These are phyloP conservation scores for Mycena vulgaris DNA, from an alignment of 768 basidiomycete genomes.

Conservation along the genomic window DNA sequence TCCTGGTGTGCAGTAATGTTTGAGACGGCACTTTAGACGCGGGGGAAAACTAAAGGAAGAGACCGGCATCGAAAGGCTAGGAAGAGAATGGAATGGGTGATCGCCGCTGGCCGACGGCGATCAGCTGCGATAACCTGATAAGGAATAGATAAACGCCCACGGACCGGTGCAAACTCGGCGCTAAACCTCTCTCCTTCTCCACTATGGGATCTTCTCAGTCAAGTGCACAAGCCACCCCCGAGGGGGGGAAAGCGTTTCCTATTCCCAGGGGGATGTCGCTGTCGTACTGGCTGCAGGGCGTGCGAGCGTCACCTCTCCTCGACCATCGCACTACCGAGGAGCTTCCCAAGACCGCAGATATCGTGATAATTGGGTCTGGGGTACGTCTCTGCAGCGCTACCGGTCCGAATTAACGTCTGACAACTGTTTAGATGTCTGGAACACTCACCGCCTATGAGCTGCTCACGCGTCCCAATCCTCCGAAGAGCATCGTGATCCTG, in stretches of 20 bases:
- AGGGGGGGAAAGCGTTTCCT: conserved; percentile 37
- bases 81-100: too few relatives aligned
- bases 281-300: conserved; percentile 41
- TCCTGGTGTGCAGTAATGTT: too few relatives aligned
- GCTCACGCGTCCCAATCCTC: conserved; percentile 34
- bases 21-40: too few relatives aligned
- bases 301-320: conserved; percentile 38
- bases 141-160: neutral
- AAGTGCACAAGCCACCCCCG: neutral
- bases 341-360: conserved; percentile 37
- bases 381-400: conserved; percentile 53
- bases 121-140: too few relatives aligned
- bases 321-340: conserved; percentile 39
- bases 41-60: too few relatives aligned
- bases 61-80: too few relatives aligned
- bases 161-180: neutral
- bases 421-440: conserved; percentile 39
- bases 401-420: neutral
- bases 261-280: conserved; percentile 36
- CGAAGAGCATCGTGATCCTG: conserved; percentile 64
- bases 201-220: conserved; percentile 26
- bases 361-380: conserved; percentile 69
- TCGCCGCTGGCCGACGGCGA: too few relatives aligned
- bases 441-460: conserved; percentile 40
- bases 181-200: neutral